Evolutionary conservation across 2,329 filamentous ascomycete species (phyloP), one percentile per base, ranked within the genome.

Genomic region (Truncatella angustata): DNA sequence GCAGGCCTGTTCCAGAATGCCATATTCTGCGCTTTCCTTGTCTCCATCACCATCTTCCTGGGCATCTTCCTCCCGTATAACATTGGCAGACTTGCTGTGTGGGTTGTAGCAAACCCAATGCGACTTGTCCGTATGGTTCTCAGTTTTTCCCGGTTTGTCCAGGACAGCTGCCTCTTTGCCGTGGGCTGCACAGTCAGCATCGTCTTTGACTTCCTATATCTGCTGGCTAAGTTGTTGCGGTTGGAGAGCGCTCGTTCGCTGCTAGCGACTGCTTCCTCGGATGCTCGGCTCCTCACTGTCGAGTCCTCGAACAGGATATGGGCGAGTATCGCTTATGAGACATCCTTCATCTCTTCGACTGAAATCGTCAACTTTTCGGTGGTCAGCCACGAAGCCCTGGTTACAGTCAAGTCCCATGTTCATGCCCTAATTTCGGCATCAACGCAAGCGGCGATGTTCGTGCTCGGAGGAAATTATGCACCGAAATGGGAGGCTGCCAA

Each of bases 61-160:
- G 93, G 91, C 48, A 84, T 97, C 40, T 96, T 94, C 73, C 73
- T 96, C 48, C 94, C 94, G 0, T 99, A 97, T 71, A 87, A 97
- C 51, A 86, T 91, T 64, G 94, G 94, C 12, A 92, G 96, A 58
- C 76, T 96, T 23, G 85, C 90, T 4, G 78, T 97, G 39, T 86
- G 93, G 66, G 76, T 92, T 46, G 67, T 93, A 21, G 90, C 89
- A 11, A 91, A 91, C 58, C 93, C 93, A 2, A 73, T 90, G 66
- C 80, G 91, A 12, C 85, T 93, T 4, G 73, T 96, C 20, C 84
- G 84, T 44, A 77, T 91, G 36, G 66, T 91, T 9, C 89, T 92
- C 39, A 82, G 84, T 50, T 67, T 86, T 36, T 88, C 88, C n/a
- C 91, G 91, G 62, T 77, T 96, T 40, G 69, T 91, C 26, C 87